Percentiles rank a stretch among this genome's conserved stretches.
Conservation (phyloP, 306 rosid genomes). For the Sicyos baderoa region DNA sequence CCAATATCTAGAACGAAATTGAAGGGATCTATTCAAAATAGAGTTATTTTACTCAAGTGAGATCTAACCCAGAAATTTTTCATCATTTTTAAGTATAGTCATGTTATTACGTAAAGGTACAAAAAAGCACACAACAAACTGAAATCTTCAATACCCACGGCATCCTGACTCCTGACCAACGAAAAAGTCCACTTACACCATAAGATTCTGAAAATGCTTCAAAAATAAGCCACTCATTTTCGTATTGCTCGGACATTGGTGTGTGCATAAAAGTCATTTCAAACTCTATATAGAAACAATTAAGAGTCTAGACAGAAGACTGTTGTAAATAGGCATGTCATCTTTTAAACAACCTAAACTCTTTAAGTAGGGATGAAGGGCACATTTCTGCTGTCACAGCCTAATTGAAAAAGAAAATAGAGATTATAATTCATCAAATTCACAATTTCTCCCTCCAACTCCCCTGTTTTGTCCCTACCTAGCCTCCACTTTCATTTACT, state of each 20-base stretch:
- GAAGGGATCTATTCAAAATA: conserved; percentile 4
- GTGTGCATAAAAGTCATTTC: conserved; percentile 5
- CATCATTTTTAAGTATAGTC: not conserved
- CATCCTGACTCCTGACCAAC: not conserved
- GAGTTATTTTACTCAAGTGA: not conserved
- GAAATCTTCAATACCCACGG: not conserved
- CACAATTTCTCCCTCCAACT: not conserved
- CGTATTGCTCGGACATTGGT: not conserved
- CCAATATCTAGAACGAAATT: not conserved
- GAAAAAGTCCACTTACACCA: not conserved
- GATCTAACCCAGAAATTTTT: not conserved
- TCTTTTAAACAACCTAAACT: not conserved
- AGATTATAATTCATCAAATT: not conserved
- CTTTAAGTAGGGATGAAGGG: not conserved
- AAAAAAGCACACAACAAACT: not conserved
- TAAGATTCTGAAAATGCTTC: not conserved
- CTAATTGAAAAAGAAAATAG: not conserved
- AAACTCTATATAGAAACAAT: not conserved
- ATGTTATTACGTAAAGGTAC: not conserved
- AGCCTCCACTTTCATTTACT: not conserved
- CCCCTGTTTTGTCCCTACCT: not conserved
- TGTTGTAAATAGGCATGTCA: not conserved
- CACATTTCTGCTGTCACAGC: not conserved
- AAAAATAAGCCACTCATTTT: not conserved
- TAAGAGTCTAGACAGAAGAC: not conserved